Conservation (phyloP, 108 stramenopile species). For the Cylindrotheca closterium region DNA sequence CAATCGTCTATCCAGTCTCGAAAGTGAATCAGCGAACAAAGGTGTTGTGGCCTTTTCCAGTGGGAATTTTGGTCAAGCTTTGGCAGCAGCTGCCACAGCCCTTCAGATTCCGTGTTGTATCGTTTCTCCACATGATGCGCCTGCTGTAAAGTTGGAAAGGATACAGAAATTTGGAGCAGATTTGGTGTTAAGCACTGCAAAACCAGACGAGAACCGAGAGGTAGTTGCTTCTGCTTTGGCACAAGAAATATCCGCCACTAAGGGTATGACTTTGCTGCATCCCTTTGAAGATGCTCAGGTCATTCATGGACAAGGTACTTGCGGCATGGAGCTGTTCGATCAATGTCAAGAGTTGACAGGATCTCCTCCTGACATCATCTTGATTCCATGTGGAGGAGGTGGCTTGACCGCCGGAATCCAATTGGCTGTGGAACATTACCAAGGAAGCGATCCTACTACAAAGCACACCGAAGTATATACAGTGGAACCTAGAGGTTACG, state of each 20-base stretch:
- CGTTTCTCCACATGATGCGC: conserved; percentile 7
- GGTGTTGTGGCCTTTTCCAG: not conserved
- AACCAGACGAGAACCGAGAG: not conserved
- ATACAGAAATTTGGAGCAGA: conserved; percentile 3
- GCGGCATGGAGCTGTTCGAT: conserved; percentile 6
- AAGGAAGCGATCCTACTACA: too few species aligned
- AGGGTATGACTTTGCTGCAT: conserved; percentile 8
- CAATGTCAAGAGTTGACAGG: not conserved
- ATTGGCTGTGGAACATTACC: not conserved
- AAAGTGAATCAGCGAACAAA: not conserved
- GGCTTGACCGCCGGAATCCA: conserved; percentile 9
- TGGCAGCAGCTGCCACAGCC: conserved; percentile 3
- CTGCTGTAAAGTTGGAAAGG: not conserved
- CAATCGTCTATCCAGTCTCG: not conserved
- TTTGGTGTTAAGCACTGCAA: not conserved
- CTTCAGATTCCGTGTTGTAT: not conserved
- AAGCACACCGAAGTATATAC: conserved; percentile 1
- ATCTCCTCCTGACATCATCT: not conserved
- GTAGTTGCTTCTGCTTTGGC: conserved; percentile 6
- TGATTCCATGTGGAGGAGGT: conserved; percentile 8
- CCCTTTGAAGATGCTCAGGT: conserved; percentile 5
- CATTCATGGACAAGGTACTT: conserved; percentile 9
- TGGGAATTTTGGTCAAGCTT: conserved; percentile 1
- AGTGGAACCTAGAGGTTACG: conserved; percentile 4
- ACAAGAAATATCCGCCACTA: not conserved